A percentile compares a stretch with the other conserved stretches of the same genome.
phyloP scores from a whole-genome alignment of 768 basidiomycete species.

The Gloeopeniophorella convolvens region DNA sequence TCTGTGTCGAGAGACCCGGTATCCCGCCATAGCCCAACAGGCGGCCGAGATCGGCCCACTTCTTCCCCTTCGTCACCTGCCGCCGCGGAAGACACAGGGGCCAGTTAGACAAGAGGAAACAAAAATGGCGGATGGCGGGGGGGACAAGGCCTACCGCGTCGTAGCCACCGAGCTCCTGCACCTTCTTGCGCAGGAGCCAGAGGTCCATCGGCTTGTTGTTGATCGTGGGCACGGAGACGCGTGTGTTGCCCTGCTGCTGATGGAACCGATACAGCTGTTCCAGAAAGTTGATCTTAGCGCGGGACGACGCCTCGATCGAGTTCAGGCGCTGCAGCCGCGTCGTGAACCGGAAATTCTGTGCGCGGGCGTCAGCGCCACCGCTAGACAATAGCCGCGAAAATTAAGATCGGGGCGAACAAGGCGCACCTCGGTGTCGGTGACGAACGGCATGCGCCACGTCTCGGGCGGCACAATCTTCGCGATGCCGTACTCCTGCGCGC shows the following conservation, averaged over 20 bases:
- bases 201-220: conserved; percentile 90
- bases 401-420: no score
- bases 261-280: conserved; percentile 97
- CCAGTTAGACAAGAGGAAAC: background rate
- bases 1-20: conserved; percentile 76
- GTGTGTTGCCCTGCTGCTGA: conserved; percentile 87
- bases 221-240: conserved; percentile 89
- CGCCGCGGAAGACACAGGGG: background rate
- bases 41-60: conserved; percentile 85
- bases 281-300: conserved; percentile 95
- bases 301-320: conserved; percentile 93
- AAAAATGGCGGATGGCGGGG: background rate
- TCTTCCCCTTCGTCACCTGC: conserved; percentile 77
- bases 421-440: conserved; percentile 86
- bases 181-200: conserved; percentile 90
- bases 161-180: conserved; percentile 82
- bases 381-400: no score
- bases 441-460: conserved; percentile 94
- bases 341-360: conserved; percentile 92
- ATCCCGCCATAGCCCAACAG: conserved; percentile 77
- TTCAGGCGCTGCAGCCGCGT: conserved; percentile 93
- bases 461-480: conserved; percentile 94
- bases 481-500: conserved; percentile 76
- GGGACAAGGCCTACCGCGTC: conserved; percentile 55
- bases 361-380: no score